A percentile compares a stretch with the other conserved stretches of the same genome.
phyloP scores from a whole-genome alignment of 148 eudicot genomes.

The Drosera capensis region DNA sequence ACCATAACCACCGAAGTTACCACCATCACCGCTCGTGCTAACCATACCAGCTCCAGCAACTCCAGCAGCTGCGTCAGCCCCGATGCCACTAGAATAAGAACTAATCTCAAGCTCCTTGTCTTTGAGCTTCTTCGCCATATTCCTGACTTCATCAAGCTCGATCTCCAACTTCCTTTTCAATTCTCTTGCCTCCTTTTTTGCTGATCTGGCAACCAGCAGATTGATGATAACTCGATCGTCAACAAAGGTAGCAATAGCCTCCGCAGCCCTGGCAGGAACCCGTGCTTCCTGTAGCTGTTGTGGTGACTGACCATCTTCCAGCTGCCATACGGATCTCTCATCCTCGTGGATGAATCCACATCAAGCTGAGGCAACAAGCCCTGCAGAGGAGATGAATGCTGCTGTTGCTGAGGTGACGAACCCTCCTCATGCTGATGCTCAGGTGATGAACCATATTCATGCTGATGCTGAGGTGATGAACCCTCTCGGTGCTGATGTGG shows the following conservation, averaged over 20 bases:
- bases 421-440: no score
- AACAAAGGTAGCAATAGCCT: not conserved
- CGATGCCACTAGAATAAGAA: not conserved
- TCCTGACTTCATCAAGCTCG: not conserved
- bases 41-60: no score
- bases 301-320: conserved; percentile 19
- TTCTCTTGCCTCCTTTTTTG: not conserved
- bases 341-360: no score
- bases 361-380: no score
- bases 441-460: no score
- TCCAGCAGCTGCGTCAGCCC: not conserved
- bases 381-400: no score
- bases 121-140: not conserved
- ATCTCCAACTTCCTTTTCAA: not conserved
- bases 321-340: no score
- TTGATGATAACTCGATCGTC: not conserved
- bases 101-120: not conserved
- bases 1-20: not conserved
- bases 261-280: conserved; percentile 5
- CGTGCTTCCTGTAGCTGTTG: conserved; percentile 7
- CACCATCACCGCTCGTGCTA: not conserved
- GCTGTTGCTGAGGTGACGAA: no score
- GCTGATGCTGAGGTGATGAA: no score
- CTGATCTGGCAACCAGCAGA: not conserved
- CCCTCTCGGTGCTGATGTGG: no score